A percentile compares a stretch with the other conserved stretches of the same genome.
Conservation (phyloP, 2,329 filamentous ascomycete genomes). For the Cercospora sp. region DNA sequence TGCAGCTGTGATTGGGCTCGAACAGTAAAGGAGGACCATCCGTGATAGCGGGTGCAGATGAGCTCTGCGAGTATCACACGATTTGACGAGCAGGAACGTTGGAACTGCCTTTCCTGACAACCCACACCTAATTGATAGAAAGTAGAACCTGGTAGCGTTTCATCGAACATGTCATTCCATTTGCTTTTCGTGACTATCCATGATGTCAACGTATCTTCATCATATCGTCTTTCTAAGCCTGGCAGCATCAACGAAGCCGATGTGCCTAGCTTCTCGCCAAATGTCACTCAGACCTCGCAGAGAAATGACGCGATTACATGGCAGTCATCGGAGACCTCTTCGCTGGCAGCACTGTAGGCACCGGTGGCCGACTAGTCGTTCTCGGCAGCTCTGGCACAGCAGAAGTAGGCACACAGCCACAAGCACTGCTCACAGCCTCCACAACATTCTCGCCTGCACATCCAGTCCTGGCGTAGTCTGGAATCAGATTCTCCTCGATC, state of each 20-base stretch:
- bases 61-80: too few relatives aligned
- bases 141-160: not conserved
- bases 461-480: conserved; percentile 24
- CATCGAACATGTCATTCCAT: not conserved
- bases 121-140: too few relatives aligned
- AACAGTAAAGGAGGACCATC: not conserved
- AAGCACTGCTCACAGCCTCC: conserved; percentile 27
- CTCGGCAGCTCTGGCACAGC: conserved; percentile 27
- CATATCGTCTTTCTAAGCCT: not conserved
- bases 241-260: not conserved
- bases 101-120: not conserved
- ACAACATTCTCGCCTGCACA: conserved; percentile 24
- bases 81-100: too few relatives aligned
- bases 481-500: conserved; percentile 22
- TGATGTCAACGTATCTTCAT: not conserved
- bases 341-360: conserved; percentile 24
- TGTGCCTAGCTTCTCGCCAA: not conserved
- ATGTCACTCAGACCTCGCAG: not conserved
- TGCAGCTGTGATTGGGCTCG: not conserved
- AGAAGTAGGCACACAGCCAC: conserved; percentile 27
- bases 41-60: not conserved
- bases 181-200: not conserved
- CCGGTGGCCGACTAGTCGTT: conserved; percentile 23
- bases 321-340: conserved; percentile 15
- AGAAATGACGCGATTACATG: not conserved